A percentile compares a stretch with the other conserved stretches of the same genome.
phyloP scores from a whole-genome alignment of 1,284 basidiomycete species.

The Melampsora larici-populina region DNA sequence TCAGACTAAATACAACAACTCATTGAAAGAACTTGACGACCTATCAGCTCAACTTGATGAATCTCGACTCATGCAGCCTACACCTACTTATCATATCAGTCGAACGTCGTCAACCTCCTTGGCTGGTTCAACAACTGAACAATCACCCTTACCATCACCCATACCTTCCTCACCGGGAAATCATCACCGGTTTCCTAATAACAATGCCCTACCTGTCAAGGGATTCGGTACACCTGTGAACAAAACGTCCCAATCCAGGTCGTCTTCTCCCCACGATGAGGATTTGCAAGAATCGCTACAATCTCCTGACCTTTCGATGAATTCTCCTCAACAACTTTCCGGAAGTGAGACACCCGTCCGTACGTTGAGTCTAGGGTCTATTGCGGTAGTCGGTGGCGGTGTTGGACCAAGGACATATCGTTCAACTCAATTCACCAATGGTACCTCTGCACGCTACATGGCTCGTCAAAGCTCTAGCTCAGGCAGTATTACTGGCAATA shows the following conservation, averaged over 20 bases:
- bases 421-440: not conserved
- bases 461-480: not conserved
- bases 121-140: not conserved
- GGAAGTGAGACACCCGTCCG: not conserved
- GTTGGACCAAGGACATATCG: not conserved
- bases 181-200: not conserved
- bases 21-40: constrained; percentile 58
- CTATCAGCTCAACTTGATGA: constrained; percentile 17
- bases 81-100: constrained; percentile 10
- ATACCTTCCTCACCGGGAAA: not conserved
- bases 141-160: not conserved
- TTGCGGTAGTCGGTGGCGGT: not conserved
- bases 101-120: too few species aligned
- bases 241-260: not conserved
- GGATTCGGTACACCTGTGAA: not conserved
- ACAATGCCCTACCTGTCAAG: not conserved
- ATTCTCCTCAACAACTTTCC: not conserved
- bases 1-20: constrained; percentile 76
- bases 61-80: constrained; percentile 11
- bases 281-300: not conserved
- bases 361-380: not conserved
- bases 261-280: not conserved
- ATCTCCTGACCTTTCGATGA: not conserved
- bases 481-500: not conserved
- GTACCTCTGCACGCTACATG: not conserved